Base-by-base conservation (phyloP, 2,329 filamentous ascomycete genomes). In the Hortaea sp. region DNA sequence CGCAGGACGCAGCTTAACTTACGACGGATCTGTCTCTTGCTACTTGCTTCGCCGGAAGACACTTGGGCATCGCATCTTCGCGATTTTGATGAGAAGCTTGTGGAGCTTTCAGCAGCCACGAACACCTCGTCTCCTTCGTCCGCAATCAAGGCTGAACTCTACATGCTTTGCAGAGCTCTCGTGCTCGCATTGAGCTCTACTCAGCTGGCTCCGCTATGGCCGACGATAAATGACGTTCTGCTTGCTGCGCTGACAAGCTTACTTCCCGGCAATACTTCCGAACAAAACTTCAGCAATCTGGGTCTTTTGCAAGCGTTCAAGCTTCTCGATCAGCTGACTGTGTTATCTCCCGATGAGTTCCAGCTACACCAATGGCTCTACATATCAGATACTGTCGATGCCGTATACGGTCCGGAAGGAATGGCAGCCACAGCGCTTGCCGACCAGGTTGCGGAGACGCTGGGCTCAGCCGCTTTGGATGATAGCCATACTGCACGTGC, bases 291-390 rank as follows among this genome's bases (percentile, higher is more conserved):
- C 66, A 86, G 79, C 59, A 84, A 87, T 54, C 70, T 79, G 2
- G 81, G 85, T 2, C 71, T 95, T 11, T 70, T 98, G 3, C 90
- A 98, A 64, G 89, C 88, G 0, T 95, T 89, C 69, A 98, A 97
- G 63, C 75, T 98, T 3, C 76, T 98, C 3, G 92, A 98, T 60
- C 73, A 88, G 13, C 73, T 98, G n/a, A 77, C 97, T 10, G 82
- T 88, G 39, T 74, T 89, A 6, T 84, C 85, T 4, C 90, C 89
- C 0, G 92, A 98, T 56, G 92, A 98, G 63, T 98, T 97, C 67
- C 92, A 97, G 65, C 77, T 97, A n/a, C 84, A 94, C 59, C 88
- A 95, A 70, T 98, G 92, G 92, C 78, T 97, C 4, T 98, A 95
- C 65, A 82, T 98, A 46, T 94, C 88, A 1, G 92, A 98, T 66